Evolutionary conservation across 176 grass and related monocot genomes (phyloP).

Genomic region (Dactylis glomerata): DNA sequence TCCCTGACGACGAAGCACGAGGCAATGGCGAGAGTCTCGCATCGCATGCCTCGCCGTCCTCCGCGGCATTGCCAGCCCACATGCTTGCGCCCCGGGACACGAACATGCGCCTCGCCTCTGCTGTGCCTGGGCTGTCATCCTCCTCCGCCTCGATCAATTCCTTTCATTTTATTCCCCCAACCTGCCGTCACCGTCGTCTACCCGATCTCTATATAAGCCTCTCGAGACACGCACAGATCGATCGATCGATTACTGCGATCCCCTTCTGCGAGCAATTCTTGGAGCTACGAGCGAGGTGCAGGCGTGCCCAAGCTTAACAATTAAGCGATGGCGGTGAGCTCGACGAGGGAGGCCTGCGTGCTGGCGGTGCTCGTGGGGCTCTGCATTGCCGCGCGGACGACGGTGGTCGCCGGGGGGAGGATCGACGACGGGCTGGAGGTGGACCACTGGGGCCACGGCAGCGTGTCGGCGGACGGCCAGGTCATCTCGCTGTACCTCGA

Average conservation of each 20-base stretch:
- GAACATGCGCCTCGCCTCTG: constrained; percentile 41
- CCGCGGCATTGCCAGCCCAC: constrained; percentile 35
- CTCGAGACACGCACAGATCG: neutral
- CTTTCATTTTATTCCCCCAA: neutral
- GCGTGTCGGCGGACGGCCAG: constrained; percentile 32
- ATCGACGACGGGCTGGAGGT: constrained; percentile 39
- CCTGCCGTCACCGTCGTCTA: neutral
- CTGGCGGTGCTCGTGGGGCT: neutral
- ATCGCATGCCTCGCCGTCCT: constrained; percentile 1
- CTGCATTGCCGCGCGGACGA: neutral
- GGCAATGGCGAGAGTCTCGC: neutral
- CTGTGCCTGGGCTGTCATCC: neutral
- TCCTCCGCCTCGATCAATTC: constrained; percentile 13
- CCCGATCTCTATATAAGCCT: constrained; percentile 40
- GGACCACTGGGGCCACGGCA: constrained; percentile 45
- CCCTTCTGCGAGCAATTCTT: neutral
- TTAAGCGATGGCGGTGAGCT: neutral
- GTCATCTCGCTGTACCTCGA: constrained; percentile 39
- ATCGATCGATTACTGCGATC: neutral
- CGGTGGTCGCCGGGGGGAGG: neutral
- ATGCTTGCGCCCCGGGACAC: neutral
- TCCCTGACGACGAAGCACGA: neutral
- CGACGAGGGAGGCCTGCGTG: neutral
- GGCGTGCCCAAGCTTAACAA: neutral
- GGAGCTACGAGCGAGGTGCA: neutral